Evolutionary conservation across 495 filamentous ascomycete species (phyloP), one percentile per base, ranked within the genome.

Genomic region (Xylaria longipes): DNA sequence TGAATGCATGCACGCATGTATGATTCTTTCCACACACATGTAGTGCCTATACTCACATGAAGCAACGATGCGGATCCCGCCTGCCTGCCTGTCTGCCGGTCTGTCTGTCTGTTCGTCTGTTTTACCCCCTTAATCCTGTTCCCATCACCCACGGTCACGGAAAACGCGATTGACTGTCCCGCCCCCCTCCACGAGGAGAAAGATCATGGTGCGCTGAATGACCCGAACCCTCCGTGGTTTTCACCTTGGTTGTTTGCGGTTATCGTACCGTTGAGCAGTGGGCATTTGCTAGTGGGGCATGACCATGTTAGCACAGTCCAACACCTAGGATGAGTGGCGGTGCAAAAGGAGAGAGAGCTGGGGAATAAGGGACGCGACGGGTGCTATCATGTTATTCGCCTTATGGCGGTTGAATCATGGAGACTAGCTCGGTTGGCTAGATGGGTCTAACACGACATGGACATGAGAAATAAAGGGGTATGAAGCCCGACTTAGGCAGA

Each of bases 201-300:
- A 63, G 64, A 27, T 71, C 33, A 71, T 22, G 57, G 57, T 37
- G 84, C 81, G 31, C 80, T 80, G 56, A 84, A 86, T 43, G 84
- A 84, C n/a, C 86, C 89, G 69, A 91, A 87, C 27, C 82, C 79
- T 66, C 83, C 84, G 56, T 82, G 76, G 31, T 87, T 85, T 45
- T 82, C 79, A 12, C 82, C 82, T 65, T 82, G 82, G 63, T 94
- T 92, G 71, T 92, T 91, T 56, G 88, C 87, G 64, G 92, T 92
- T 83, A 90, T 91, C 7, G 90, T 93, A 54, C 94, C 94, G 76
- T 98, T 98, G 56, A 98, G 91, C 76, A 97, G 83, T 6, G 94
- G 94, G 75, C 94, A 98, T 74, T 97, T 91, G 78, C 93, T 84
- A 29, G 46, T 43, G 20, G 15, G 50, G 25, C 2, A 67, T 67